Evolutionary conservation across 495 filamentous ascomycete genomes (phyloP).

Genomic region (Annulohypoxylon bovei): DNA sequence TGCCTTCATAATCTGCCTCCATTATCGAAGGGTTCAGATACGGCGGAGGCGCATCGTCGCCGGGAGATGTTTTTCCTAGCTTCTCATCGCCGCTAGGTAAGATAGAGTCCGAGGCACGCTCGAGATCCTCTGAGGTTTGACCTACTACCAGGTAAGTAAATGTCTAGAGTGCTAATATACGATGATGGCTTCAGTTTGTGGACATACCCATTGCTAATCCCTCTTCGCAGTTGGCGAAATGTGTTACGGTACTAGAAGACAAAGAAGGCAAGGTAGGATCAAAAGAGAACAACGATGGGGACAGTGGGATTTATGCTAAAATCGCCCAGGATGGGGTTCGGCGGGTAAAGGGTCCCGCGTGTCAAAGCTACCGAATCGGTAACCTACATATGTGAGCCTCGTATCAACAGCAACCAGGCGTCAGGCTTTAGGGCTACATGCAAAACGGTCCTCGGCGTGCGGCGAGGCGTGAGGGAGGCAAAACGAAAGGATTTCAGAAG

Average conservation of each 20-base stretch:
- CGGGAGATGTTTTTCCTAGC: slow-evolving; percentile 33
- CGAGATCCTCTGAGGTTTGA: slow-evolving; percentile 15
- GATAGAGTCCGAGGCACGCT: slow-evolving; percentile 21
- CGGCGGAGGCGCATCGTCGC: slow-evolving; percentile 42
- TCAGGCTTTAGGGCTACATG: not conserved
- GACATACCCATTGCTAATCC: slow-evolving; percentile 39
- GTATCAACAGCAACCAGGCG: slow-evolving; percentile 25
- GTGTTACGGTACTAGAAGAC: slow-evolving; percentile 21
- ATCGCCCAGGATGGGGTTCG: slow-evolving; percentile 17
- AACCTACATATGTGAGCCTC: slow-evolving; percentile 22
- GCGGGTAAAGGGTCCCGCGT: slow-evolving; percentile 27
- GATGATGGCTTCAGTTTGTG: not conserved
- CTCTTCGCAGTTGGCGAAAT: slow-evolving; percentile 17
- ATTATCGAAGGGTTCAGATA: slow-evolving; percentile 47
- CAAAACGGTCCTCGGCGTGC: slow-evolving; percentile 16
- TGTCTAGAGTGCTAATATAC: not conserved
- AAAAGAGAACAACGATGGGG: slow-evolving; percentile 24
- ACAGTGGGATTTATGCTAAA: slow-evolving; percentile 40
- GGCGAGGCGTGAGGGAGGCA: slow-evolving; percentile 19
- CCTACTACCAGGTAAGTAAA: slow-evolving; percentile 20
- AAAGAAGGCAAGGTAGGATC: slow-evolving; percentile 24
- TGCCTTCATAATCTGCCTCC: slow-evolving; percentile 56
- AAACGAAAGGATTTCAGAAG: slow-evolving; percentile 9
- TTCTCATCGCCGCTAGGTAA: slow-evolving; percentile 42
- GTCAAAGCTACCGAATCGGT: slow-evolving; percentile 22